Conservation (phyloP, 441 rosid species). For the Flueggea neowawraea region DNA sequence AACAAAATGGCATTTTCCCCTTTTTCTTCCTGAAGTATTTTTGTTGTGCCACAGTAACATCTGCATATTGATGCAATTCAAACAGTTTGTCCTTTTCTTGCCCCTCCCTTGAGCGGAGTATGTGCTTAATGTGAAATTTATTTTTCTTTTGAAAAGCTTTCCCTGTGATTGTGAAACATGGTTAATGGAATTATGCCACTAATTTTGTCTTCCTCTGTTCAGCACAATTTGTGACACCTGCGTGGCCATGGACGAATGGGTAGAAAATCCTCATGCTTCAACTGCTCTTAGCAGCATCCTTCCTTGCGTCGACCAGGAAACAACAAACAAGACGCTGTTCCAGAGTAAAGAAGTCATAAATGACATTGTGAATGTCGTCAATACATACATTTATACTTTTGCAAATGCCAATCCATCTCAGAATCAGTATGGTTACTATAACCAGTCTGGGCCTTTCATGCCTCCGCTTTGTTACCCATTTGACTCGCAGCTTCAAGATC, state of each 20-base stretch:
- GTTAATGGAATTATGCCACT: not conserved
- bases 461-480: conserved; percentile 92
- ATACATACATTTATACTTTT: conserved; percentile 66
- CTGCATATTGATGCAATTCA: no score
- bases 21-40: no score
- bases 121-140: no score
- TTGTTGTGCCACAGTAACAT: no score
- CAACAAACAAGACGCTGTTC: conserved; percentile 75
- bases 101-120: no score
- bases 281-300: conserved; percentile 91
- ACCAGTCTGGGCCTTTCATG: conserved; percentile 88
- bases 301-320: conserved; percentile 84
- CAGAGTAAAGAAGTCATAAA: conserved; percentile 91
- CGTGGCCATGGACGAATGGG: conserved; percentile 95
- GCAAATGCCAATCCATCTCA: conserved; percentile 75
- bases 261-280: conserved; percentile 82
- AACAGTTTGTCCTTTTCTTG: no score
- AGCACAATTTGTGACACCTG: conserved; percentile 89
- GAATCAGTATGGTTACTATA: conserved; percentile 46
- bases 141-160: no score
- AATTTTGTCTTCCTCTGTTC: conserved; percentile 10
- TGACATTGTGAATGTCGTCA: conserved; percentile 71
- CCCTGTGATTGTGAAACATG: no score
- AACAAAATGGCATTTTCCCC: no score
- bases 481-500: conserved; percentile 56